These are phyloP conservation scores for Metarhizium album DNA, from an alignment of 2,329 filamentous ascomycete species.

Conservation along the genomic window DNA sequence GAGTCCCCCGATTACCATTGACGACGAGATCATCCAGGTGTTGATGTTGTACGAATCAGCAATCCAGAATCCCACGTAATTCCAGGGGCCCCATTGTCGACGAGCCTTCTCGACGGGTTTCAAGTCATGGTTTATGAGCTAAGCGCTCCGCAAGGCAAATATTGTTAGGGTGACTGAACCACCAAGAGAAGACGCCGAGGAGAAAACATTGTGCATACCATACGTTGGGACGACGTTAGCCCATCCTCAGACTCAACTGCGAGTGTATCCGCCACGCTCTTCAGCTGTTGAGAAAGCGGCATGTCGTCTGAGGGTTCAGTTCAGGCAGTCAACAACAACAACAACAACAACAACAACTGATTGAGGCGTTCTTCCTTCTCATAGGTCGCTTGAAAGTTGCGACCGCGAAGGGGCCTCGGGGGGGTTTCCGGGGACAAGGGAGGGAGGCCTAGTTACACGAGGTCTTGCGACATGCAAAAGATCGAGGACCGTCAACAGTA, in stretches of 20 bases:
- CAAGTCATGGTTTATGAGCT: constrained; percentile 74
- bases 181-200: too few species aligned
- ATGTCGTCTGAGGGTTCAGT: neutral
- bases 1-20: constrained; percentile 66
- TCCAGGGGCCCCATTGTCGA: constrained; percentile 76
- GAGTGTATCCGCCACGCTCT: constrained; percentile 45
- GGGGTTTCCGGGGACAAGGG: too few species aligned
- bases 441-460: too few species aligned
- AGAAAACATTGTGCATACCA: constrained; percentile 38
- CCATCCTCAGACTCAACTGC: constrained; percentile 67
- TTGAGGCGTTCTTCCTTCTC: too few species aligned
- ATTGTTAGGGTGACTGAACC: neutral
- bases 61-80: constrained; percentile 83
- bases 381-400: too few species aligned
- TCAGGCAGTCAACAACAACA: neutral
- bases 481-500: too few species aligned
- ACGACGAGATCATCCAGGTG: constrained; percentile 87
- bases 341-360: too few species aligned
- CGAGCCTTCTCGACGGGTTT: constrained; percentile 70
- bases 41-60: constrained; percentile 82
- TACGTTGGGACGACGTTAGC: constrained; percentile 66
- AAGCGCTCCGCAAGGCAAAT: neutral
- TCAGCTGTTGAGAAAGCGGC: constrained; percentile 13
- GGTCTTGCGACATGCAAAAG: too few species aligned
- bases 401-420: too few species aligned